Percentiles rank a stretch among this genome's conserved stretches.
phyloP scores from a whole-genome alignment of 2,329 filamentous ascomycete species.

The Aspergillus felis region DNA sequence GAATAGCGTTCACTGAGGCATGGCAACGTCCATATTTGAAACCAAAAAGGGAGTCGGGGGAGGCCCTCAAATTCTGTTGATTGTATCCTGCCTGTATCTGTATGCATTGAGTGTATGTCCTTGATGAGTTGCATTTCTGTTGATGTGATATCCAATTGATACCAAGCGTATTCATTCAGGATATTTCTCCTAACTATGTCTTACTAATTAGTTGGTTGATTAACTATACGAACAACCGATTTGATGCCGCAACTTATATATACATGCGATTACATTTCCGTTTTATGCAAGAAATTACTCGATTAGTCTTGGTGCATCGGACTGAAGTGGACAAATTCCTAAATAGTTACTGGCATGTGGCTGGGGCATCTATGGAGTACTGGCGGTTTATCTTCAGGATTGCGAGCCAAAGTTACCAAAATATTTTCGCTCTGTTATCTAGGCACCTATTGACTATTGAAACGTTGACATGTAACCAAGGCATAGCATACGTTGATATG shows the following conservation, averaged over 20 bases:
- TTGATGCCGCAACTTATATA: background rate
- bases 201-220: conserved; percentile 1
- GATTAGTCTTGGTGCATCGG: background rate
- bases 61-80: conserved; percentile 1
- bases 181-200: too few relatives aligned
- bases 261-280: too few relatives aligned
- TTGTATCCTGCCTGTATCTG: conserved; percentile 7
- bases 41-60: background rate
- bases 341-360: background rate
- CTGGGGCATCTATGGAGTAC: background rate
- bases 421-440: background rate
- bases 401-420: background rate
- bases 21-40: background rate
- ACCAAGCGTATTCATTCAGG: background rate
- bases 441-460: background rate
- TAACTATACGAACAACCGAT: background rate
- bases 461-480: background rate
- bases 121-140: conserved; percentile 4
- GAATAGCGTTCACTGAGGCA: background rate
- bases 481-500: background rate
- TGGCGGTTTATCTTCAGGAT: background rate
- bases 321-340: background rate
- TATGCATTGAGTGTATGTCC: conserved; percentile 10
- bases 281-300: background rate
- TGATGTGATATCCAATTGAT: conserved; percentile 1